These are phyloP conservation scores for Cyclotella choctawhatcheeana DNA, from an alignment of 108 stramenopile genomes.

Conservation along the genomic window DNA sequence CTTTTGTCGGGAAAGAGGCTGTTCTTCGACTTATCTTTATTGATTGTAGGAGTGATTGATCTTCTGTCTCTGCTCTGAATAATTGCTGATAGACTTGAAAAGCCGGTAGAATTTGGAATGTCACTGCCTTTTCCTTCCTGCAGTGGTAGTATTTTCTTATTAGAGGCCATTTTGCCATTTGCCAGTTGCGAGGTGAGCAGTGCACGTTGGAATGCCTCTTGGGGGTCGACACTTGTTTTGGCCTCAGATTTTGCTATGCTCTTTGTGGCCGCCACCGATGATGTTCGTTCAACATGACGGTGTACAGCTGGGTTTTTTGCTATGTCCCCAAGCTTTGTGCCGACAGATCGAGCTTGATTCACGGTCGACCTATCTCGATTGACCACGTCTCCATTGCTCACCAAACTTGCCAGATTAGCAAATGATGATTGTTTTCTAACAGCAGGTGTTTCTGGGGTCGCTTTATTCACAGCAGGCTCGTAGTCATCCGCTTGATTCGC, in stretches of 20 bases:
- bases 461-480: background rate
- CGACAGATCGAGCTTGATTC: conserved; percentile 1
- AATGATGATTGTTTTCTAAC: background rate
- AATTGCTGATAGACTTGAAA: conserved; percentile 3
- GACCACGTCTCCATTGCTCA: background rate
- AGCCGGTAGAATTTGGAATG: background rate
- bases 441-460: background rate
- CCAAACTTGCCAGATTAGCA: conserved; percentile 3
- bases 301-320: background rate
- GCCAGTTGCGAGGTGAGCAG: conserved; percentile 40
- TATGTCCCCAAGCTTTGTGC: conserved; percentile 23
- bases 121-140: background rate
- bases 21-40: background rate
- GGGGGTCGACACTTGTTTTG: conserved; percentile 10
- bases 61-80: conserved; percentile 1
- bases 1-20: background rate
- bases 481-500: background rate
- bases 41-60: background rate
- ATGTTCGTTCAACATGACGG: background rate
- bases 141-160: background rate
- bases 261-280: background rate
- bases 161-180: background rate
- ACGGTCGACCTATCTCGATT: background rate
- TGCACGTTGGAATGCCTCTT: conserved; percentile 43
- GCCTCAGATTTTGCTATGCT: background rate